These are phyloP conservation scores for Perilla frutescens DNA, from an alignment of 257 asterid genomes.

Conservation along the genomic window DNA sequence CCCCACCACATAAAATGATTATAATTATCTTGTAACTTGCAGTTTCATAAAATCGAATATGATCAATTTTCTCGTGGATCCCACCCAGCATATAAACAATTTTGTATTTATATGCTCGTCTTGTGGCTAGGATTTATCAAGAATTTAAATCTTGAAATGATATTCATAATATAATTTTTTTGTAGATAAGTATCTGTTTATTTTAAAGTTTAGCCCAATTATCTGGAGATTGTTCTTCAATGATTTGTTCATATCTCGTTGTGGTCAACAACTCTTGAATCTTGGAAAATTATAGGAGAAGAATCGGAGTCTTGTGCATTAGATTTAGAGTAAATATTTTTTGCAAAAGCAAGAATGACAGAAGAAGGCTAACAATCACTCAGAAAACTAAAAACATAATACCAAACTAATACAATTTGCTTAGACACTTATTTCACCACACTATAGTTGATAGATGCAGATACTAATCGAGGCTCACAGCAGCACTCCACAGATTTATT, in stretches of 20 bases:
- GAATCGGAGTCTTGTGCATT: no score
- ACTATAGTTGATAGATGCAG: conserved; percentile 11
- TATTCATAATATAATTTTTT: no score
- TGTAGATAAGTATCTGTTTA: neutral
- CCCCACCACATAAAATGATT: conserved; percentile 10
- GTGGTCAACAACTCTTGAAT: neutral
- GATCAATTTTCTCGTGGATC: neutral
- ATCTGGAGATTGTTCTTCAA: neutral
- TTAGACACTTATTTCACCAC: conserved; percentile 33
- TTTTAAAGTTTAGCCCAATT: neutral
- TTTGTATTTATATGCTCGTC: no score
- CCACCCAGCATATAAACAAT: neutral
- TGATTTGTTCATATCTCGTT: conserved; percentile 4
- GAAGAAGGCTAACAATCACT: conserved; percentile 5
- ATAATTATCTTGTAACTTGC: neutral
- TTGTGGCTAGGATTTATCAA: no score
- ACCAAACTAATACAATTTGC: conserved; percentile 34
- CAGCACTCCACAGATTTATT: conserved; percentile 35
- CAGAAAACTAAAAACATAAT: conserved; percentile 25
- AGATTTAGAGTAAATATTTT: no score
- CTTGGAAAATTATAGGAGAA: neutral
- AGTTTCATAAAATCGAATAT: neutral
- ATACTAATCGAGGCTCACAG: neutral
- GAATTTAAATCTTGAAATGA: no score
- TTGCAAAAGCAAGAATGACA: conserved; percentile 31